phyloP scores from a whole-genome alignment of 2,329 filamentous ascomycete species.

The Stagonosporopsis chrysanthemi region DNA sequence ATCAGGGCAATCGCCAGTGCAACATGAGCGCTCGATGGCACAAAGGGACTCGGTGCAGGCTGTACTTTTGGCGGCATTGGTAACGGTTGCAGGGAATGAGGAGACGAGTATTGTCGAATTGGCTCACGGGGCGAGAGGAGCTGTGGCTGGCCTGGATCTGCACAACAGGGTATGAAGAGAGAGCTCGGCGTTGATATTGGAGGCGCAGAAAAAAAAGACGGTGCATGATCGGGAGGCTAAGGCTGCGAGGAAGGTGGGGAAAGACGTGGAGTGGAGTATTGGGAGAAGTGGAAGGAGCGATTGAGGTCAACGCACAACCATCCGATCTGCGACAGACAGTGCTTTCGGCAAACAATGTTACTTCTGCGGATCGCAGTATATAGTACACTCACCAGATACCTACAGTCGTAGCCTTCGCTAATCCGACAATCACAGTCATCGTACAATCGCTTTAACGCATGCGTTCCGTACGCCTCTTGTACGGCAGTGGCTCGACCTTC shows the following conservation, averaged over 20 bases:
- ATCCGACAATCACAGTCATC: conserved; percentile 4
- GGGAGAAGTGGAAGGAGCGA: conserved; percentile 12
- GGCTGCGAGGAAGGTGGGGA: conserved; percentile 2
- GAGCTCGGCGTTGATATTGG: background rate
- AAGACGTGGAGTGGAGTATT: background rate
- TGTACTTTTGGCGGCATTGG: conserved; percentile 12
- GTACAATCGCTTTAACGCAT: conserved; percentile 48
- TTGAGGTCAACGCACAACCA: conserved; percentile 1
- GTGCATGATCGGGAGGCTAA: background rate
- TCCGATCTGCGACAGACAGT: background rate
- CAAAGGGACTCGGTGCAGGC: background rate
- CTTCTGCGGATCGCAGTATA: conserved; percentile 24
- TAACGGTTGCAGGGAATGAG: background rate
- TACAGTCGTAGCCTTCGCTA: conserved; percentile 21
- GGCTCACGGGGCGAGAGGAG: too few species aligned
- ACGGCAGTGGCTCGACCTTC: conserved; percentile 72
- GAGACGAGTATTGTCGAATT: background rate
- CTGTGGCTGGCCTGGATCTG: background rate
- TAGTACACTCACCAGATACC: conserved; percentile 28
- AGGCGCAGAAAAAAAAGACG: background rate
- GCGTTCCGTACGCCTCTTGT: conserved; percentile 64
- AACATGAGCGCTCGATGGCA: conserved; percentile 37
- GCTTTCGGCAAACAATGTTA: conserved; percentile 7
- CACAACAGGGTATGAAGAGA: too few species aligned
- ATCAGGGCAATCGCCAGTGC: conserved; percentile 49